Evolutionary conservation across 176 grass and related monocot species (phyloP), one percentile per base, ranked within the genome.

Genomic region (Oryza officinalis): DNA sequence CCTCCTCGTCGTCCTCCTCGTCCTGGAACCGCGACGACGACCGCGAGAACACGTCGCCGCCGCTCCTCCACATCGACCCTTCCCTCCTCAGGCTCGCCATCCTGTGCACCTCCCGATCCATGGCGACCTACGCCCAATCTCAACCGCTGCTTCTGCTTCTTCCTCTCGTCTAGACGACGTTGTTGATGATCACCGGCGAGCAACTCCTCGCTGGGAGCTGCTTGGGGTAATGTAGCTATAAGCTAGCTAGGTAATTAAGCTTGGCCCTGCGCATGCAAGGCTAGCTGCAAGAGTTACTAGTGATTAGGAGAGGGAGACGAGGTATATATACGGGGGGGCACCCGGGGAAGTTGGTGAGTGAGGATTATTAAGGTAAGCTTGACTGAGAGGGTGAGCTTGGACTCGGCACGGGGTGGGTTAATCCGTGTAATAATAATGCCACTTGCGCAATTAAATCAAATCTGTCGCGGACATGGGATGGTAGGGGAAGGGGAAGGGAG

Each of bases 1-100:
- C 93, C 87, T 96, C 93, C 84, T 99, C 96, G 78, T 99, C 96
- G 69, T 99, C 91, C 35, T 98, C 89, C 46, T 91, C 91, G 28
- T 75, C 84, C n/a, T 87, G 80, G 80, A 90, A 87, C 84, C 92
- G 79, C 69, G 89, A 84, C 65, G 87, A 89, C 67, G 85, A 82
- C 54, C 83, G 80, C 17, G 94, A 92, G 92, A 97, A 97, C 44
- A 92, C 88, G 28, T 91, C 88, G 32, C 89, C 84, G 7, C 88
- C 85, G 13, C 86, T 72, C 0, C 80, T 84, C 92, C 95, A 94
- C 18, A 92, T 46, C 57, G 92, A 94, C 69, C 75, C 75, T 43
- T 88, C 83, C n/a, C 87, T 77, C 0, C 63, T 76, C 13, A 94
- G 84, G 72, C 94, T 91, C 73, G 82, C 78, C 26, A 94, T 27